phyloP scores from a whole-genome alignment of 306 rosid genomes.

The Cicer judaicum region DNA sequence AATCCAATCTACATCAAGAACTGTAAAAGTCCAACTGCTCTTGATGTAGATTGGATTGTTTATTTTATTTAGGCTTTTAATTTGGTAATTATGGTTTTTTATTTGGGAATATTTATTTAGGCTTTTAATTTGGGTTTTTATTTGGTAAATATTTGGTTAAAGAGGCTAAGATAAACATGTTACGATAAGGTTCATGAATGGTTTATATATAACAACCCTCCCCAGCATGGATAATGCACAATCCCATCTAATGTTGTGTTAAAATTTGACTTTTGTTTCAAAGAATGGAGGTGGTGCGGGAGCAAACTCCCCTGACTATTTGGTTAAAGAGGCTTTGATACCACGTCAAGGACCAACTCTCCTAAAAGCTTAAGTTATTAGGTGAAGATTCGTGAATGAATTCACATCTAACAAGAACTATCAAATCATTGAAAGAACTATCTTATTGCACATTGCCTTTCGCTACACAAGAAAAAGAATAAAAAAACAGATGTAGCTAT shows the following conservation, averaged over 20 bases:
- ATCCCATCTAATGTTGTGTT: background rate
- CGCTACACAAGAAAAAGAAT: background rate
- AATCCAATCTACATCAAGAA: slow-evolving; percentile 14
- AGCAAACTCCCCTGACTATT: slow-evolving; percentile 22
- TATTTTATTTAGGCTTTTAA: slow-evolving; percentile 15
- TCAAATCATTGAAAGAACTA: slow-evolving; percentile 4
- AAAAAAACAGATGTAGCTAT: slow-evolving; percentile 25
- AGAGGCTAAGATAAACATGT: slow-evolving; percentile 7
- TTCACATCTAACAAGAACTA: slow-evolving; percentile 30
- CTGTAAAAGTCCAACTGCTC: background rate
- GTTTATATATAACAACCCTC: background rate
- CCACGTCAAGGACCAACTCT: background rate
- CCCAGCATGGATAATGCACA: slow-evolving; percentile 1
- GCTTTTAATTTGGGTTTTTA: too few species aligned
- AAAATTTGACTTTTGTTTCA: slow-evolving; percentile 23
- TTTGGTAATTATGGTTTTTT: background rate
- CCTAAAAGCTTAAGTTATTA: slow-evolving; percentile 13
- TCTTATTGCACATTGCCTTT: slow-evolving; percentile 10
- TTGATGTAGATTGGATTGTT: background rate
- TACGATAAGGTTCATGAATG: background rate
- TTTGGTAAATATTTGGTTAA: too few species aligned
- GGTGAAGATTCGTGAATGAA: slow-evolving; percentile 8
- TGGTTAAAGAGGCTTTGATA: slow-evolving; percentile 2
- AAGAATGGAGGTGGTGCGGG: slow-evolving; percentile 4
- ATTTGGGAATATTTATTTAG: background rate